phyloP scores from a whole-genome alignment of 495 filamentous ascomycete genomes.

The Tuber microsphaerosporum region DNA sequence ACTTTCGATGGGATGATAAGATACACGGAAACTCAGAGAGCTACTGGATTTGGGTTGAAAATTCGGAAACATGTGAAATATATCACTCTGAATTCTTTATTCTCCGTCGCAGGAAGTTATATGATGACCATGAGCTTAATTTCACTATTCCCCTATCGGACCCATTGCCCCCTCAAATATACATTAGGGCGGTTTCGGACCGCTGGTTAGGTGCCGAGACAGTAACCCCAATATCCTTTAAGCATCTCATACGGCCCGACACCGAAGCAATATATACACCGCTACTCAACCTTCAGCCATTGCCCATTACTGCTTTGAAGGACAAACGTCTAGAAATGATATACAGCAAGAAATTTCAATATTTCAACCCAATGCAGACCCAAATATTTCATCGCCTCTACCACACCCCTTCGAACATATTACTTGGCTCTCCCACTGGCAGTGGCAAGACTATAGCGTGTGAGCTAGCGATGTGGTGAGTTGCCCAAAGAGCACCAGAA shows the following conservation, averaged over 20 bases:
- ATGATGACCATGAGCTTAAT: slow-evolving; percentile 91
- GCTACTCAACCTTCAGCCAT: slow-evolving; percentile 80
- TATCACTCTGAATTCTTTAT: slow-evolving; percentile 98
- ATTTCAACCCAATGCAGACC: slow-evolving; percentile 99
- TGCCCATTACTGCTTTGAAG: slow-evolving; percentile 80
- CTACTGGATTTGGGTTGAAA: slow-evolving; percentile 98
- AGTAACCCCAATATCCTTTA: slow-evolving; percentile 88
- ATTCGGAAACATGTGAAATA: slow-evolving; percentile 94
- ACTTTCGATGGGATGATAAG: slow-evolving; percentile 94
- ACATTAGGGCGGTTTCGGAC: slow-evolving; percentile 88
- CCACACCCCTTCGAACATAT: slow-evolving; percentile 80
- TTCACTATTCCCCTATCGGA: slow-evolving; percentile 95
- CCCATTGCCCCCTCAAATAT: slow-evolving; percentile 88
- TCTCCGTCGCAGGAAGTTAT: slow-evolving; percentile 74
- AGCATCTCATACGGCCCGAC: slow-evolving; percentile 93
- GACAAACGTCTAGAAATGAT: slow-evolving; percentile 81
- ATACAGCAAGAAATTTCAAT: slow-evolving; percentile 80
- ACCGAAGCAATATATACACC: slow-evolving; percentile 97
- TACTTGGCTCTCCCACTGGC: slow-evolving; percentile 94
- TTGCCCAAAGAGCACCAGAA: not conserved
- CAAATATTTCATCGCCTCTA: slow-evolving; percentile 96
- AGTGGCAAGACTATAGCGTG: slow-evolving; percentile 95
- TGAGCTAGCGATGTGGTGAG: slow-evolving; percentile 91
- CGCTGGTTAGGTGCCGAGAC: slow-evolving; percentile 97
- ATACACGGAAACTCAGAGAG: slow-evolving; percentile 89